Conservation (phyloP, 768 basidiomycete species). For the Collybia nuda region DNA sequence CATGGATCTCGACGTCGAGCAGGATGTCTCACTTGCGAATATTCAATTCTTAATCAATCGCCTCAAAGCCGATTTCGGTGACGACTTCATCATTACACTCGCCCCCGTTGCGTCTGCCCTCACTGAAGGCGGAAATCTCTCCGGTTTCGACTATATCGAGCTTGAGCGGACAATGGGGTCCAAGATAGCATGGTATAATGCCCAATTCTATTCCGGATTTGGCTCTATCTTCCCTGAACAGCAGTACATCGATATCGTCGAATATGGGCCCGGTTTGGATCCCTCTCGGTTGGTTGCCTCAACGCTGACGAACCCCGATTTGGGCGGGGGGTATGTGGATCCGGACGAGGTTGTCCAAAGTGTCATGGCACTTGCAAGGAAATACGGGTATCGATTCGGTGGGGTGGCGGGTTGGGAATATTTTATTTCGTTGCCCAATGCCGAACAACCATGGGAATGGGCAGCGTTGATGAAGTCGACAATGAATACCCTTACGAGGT, state of each 20-base stretch:
- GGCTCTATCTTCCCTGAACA: constrained; percentile 17
- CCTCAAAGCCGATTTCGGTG: constrained; percentile 22
- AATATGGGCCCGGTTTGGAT: constrained; percentile 13
- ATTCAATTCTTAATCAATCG: constrained; percentile 17
- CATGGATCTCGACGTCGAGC: constrained; percentile 25
- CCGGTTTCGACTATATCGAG: constrained; percentile 21
- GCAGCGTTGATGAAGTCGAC: constrained; percentile 11
- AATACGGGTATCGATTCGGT: constrained; percentile 20
- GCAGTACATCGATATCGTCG: constrained; percentile 19
- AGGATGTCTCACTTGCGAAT: constrained; percentile 10
- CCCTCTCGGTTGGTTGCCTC: constrained; percentile 18
- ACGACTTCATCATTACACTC: constrained; percentile 23
- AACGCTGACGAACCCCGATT: constrained; percentile 18
- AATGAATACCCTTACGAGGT: constrained; percentile 3
- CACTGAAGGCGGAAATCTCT: constrained; percentile 19
- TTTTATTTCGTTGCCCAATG: constrained; percentile 21
- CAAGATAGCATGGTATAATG: constrained; percentile 22
- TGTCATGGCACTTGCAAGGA: constrained; percentile 10
- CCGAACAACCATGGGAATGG: constrained; percentile 16
- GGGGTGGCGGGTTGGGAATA: constrained; percentile 26
- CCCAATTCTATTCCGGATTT: constrained; percentile 25
- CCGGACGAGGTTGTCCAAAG: constrained; percentile 14
- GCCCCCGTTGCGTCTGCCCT: constrained; percentile 23
- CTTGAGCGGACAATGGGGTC: constrained; percentile 12
- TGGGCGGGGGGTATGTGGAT: constrained; percentile 18